Conservation (phyloP, 208 protist genomes). For the Leishmania martiniquensis region DNA sequence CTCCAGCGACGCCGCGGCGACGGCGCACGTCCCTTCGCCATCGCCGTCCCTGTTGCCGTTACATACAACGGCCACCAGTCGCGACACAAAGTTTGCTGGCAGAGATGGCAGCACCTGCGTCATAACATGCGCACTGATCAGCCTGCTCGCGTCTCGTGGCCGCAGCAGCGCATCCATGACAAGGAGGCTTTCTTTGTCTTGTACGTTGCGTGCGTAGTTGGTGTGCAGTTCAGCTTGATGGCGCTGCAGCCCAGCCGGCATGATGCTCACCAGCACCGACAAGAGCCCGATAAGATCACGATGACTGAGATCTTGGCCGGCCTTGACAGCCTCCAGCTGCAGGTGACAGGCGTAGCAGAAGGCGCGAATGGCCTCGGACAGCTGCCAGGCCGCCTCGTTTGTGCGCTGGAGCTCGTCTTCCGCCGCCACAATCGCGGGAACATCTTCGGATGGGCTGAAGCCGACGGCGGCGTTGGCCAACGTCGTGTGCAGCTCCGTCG, state of each 20-base stretch:
- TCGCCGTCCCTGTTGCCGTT: conserved; percentile 4
- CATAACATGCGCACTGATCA: conserved; percentile 30
- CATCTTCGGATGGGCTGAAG: conserved; percentile 32
- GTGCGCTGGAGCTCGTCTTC: conserved; percentile 53
- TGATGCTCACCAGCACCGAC: conserved; percentile 54
- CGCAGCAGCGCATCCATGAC: conserved; percentile 47
- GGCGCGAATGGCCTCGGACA: conserved; percentile 64
- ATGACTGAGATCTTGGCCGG: conserved; percentile 45
- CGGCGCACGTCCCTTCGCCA: conserved; percentile 1
- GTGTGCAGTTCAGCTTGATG: conserved; percentile 26
- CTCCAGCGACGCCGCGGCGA: conserved; percentile 6
- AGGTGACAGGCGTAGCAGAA: conserved; percentile 46
- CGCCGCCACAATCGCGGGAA: conserved; percentile 17
- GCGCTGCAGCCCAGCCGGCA: conserved; percentile 28
- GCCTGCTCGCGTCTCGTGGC: conserved; percentile 26
- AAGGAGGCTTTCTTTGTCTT: conserved; percentile 42
- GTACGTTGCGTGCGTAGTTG: conserved; percentile 38
- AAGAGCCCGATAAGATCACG: conserved; percentile 59
- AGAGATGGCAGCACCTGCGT: conserved; percentile 18
- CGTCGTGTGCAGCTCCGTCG: conserved; percentile 33
- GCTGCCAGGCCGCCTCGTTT: conserved; percentile 41
- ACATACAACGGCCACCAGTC: conserved; percentile 9
- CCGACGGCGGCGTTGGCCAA: conserved; percentile 57
- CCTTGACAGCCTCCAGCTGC: conserved; percentile 60
- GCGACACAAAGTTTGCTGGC: conserved; percentile 7